Conservation (phyloP, 352 stramenopile species). For the Phytophthora cactorum region DNA sequence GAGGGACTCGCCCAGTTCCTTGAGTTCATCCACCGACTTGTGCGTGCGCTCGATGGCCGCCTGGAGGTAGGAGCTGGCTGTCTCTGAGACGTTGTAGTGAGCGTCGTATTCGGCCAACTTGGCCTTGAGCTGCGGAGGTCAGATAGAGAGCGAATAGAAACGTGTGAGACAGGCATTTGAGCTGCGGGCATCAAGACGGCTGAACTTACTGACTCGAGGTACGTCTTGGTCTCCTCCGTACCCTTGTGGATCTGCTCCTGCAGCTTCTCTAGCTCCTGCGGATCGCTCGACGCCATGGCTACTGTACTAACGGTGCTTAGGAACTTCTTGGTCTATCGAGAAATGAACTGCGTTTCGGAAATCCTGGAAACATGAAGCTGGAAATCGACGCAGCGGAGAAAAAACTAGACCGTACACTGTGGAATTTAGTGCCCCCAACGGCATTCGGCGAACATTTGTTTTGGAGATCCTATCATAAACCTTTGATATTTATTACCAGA, state of each 20-base stretch:
- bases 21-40: slow-evolving; percentile 78
- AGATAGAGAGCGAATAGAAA: background rate
- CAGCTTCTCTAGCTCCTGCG: slow-evolving; percentile 63
- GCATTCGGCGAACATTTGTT: background rate
- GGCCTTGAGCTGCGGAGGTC: slow-evolving; percentile 44
- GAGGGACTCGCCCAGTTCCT: slow-evolving; percentile 57
- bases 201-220: slow-evolving; percentile 52
- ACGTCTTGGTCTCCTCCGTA: slow-evolving; percentile 79
- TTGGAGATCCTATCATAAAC: background rate
- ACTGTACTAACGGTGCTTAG: background rate
- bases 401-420: slow-evolving; percentile 10
- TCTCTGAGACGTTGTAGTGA: slow-evolving; percentile 77
- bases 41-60: slow-evolving; percentile 69
- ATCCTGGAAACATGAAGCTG: slow-evolving; percentile 4
- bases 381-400: slow-evolving; percentile 21
- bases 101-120: slow-evolving; percentile 68
- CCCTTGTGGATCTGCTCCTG: slow-evolving; percentile 75
- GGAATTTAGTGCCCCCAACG: background rate
- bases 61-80: slow-evolving; percentile 69
- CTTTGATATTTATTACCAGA: background rate
- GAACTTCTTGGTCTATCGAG: background rate
- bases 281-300: slow-evolving; percentile 28
- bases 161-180: background rate
- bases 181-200: background rate
- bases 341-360: slow-evolving; percentile 5